These are phyloP conservation scores for Fusarium sulawesiense DNA, from an alignment of 2,329 filamentous ascomycete genomes.

Conservation along the genomic window DNA sequence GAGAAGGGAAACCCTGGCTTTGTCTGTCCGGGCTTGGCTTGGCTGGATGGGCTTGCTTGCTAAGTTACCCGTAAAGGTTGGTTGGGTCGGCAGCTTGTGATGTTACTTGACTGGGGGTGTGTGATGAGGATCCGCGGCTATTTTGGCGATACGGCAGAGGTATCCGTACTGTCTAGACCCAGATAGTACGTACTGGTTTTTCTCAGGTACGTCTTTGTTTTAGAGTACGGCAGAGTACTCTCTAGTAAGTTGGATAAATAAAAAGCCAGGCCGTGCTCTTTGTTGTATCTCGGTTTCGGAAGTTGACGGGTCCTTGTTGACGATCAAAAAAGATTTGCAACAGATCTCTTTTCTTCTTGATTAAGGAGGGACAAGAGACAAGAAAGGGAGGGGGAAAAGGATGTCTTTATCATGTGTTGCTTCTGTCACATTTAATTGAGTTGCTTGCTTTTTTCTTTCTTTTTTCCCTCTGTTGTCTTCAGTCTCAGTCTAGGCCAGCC, in stretches of 20 bases:
- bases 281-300: conserved; percentile 32
- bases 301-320: conserved; percentile 35
- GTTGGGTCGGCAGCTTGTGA: conserved; percentile 3
- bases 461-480: not conserved
- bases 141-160: conserved; percentile 28
- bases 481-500: not conserved
- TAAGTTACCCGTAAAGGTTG: not conserved
- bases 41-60: conserved; percentile 7
- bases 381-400: not conserved
- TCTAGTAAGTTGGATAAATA: not conserved
- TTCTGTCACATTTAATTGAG: not conserved
- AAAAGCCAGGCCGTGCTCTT: conserved; percentile 6
- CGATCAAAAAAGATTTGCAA: conserved; percentile 32
- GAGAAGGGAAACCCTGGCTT: conserved; percentile 23
- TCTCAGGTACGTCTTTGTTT: not conserved
- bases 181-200: not conserved
- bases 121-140: conserved; percentile 43
- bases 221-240: not conserved
- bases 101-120: conserved; percentile 1
- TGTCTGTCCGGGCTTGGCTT: conserved; percentile 1
- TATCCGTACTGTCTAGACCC: conserved; percentile 6
- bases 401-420: conserved; percentile 20
- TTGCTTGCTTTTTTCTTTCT: conserved; percentile 16
- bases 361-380: not conserved
- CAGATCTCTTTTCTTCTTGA: not conserved